Conservation (phyloP, 768 basidiomycete species). For the Pilatotrama ljubarskyi region DNA sequence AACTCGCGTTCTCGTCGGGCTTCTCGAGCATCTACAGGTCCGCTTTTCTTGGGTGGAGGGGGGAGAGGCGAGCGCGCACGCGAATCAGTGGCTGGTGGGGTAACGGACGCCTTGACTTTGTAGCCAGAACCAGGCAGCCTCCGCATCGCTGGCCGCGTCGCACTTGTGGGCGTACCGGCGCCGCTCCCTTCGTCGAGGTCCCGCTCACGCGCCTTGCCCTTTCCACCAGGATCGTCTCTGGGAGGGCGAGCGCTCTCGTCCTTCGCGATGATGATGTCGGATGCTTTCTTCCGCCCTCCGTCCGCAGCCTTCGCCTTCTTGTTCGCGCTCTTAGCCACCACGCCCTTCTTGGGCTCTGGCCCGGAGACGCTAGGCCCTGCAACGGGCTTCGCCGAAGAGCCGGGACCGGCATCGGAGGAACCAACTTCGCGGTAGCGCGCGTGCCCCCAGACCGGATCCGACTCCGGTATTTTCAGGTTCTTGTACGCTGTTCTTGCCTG, state of each 20-base stretch:
- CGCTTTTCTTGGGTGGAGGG: constrained; percentile 29
- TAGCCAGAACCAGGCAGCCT: constrained; percentile 53
- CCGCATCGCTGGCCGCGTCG: constrained; percentile 30
- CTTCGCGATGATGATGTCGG: constrained; percentile 42
- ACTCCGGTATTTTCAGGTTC: constrained; percentile 54
- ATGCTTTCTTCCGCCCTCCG: constrained; percentile 15
- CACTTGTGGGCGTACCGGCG: constrained; percentile 16
- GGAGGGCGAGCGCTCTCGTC: constrained; percentile 42
- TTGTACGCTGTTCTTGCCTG: constrained; percentile 51
- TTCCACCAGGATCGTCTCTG: neutral
- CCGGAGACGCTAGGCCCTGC: constrained; percentile 9
- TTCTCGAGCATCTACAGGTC: constrained; percentile 31
- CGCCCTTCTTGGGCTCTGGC: constrained; percentile 43
- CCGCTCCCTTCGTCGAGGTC: constrained; percentile 15
- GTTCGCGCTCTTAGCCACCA: constrained; percentile 34
- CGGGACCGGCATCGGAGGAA: constrained; percentile 1
- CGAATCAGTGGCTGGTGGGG: constrained; percentile 21
- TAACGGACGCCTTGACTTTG: constrained; percentile 37
- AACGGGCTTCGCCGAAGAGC: neutral
- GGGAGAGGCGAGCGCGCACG: constrained; percentile 11
- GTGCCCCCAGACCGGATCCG: constrained; percentile 64
- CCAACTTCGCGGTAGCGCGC: constrained; percentile 37
- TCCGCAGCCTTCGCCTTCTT: constrained; percentile 25
- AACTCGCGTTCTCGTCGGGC: constrained; percentile 30
- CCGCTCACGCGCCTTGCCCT: constrained; percentile 21